Conservation (phyloP, 176 grass and related monocot genomes). For the Avena eriantha region DNA sequence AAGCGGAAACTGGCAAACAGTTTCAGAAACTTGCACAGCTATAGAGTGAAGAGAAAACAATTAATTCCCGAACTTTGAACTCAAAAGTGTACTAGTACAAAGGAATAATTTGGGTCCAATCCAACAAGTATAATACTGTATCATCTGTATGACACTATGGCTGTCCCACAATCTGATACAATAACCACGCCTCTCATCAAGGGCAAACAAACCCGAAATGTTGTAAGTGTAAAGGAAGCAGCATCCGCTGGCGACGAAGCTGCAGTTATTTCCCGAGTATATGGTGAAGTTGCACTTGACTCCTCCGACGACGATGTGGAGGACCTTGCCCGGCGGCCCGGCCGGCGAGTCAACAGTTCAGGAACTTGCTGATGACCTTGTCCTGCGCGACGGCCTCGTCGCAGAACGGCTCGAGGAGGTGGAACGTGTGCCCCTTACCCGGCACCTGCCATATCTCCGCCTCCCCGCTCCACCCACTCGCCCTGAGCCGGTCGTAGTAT, state of each 20-base stretch:
- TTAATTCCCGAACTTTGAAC: neutral
- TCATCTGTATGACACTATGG: constrained; percentile 44
- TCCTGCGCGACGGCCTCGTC: constrained; percentile 58
- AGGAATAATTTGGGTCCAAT: neutral
- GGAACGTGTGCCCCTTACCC: constrained; percentile 57
- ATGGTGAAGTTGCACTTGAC: constrained; percentile 13
- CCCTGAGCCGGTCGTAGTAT: constrained; percentile 54
- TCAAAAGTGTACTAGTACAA: neutral
- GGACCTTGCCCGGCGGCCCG: neutral
- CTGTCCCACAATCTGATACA: constrained; percentile 24
- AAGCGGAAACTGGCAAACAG: neutral
- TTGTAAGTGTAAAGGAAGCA: neutral
- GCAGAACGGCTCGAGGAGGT: constrained; percentile 56
- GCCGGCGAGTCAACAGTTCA: constrained; percentile 42
- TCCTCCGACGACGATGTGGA: neutral
- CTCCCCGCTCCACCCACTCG: constrained; percentile 54
- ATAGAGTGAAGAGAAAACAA: neutral
- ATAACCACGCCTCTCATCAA: constrained; percentile 14
- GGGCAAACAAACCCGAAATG: constrained; percentile 22
- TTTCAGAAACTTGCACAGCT: neutral
- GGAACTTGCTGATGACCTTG: constrained; percentile 59
- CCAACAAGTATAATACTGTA: constrained; percentile 37
- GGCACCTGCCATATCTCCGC: constrained; percentile 58
- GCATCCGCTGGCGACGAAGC: constrained; percentile 23
- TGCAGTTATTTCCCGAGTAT: constrained; percentile 37